Evolutionary conservation across 805 yeast genomes (phyloP), one percentile per base, ranked within the genome.

Genomic region (Wickerhamomyces sydowiorum): DNA sequence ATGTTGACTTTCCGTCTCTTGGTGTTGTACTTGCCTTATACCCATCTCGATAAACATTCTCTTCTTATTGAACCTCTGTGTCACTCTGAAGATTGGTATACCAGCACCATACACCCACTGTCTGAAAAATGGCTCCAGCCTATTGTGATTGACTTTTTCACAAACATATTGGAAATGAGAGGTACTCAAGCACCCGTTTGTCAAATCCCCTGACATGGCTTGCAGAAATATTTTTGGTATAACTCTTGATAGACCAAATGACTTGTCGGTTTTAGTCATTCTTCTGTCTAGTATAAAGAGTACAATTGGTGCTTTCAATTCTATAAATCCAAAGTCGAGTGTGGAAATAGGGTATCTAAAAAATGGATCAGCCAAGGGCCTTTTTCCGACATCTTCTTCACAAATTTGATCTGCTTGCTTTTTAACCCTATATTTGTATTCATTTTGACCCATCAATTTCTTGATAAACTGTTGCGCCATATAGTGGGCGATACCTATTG

Each of bases 41-140:
- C 88, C 88, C 87, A 93, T 86, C 57, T 93, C 99, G 40, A 93
- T 81, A 54, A 91, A 81, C 79, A 90, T 86, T 52, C 96, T 73
- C 61, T 93, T 93, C 57, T 88, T 89, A 66, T 93, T 93, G 65
- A 93, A 93, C 42, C 88, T 73, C 59, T 93, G 99, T 0, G 96
- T 85, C 9, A 93, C 83, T 44, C 89, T 71, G 58, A 93, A 86
- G 2, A 82, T 74, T 1, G 99, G 99, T 18, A 85, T 85, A 4
- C 98, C 98, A 1, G 85, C 70, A 3, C 93, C 87, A 61, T 71
- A 79, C 2, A 93, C 85, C 99, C 99, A 93, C 59, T 95, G 96
- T 51, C 80, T 82, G 63, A 93, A 93, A 56, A 93, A 93, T 1
- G 70, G 54, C 36, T 86, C 96, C 8, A 93, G 69, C 47, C 86